Percentiles rank a stretch among this genome's conserved stretches.
Evolutionary conservation across 257 asterid genomes (phyloP).

Genomic region (Solanum lignicaule): DNA sequence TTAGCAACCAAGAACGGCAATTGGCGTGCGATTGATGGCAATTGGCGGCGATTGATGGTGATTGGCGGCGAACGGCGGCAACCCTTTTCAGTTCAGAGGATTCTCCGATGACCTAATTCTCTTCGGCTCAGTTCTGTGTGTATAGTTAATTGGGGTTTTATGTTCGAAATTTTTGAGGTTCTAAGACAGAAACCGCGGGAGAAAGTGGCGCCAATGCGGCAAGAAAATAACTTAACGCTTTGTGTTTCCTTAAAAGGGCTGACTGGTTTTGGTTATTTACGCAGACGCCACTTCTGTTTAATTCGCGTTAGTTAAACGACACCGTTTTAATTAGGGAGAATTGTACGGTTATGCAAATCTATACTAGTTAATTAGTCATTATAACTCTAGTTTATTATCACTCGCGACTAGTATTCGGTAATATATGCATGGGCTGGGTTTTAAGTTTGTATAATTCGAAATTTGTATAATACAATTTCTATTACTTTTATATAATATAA

Average conservation of each 20-base stretch:
- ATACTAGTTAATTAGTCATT: too few species aligned
- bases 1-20: background rate
- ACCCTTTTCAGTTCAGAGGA: background rate
- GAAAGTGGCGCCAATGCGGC: background rate
- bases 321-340: too few species aligned
- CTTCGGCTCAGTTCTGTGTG: background rate
- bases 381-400: too few species aligned
- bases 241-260: background rate
- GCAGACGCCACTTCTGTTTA: background rate
- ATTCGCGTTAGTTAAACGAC: constrained; percentile 13
- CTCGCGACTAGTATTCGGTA: too few species aligned
- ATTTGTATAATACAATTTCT: too few species aligned
- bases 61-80: background rate
- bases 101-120: background rate
- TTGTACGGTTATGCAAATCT: fast-evolving
- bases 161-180: background rate
- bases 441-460: too few species aligned
- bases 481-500: too few species aligned
- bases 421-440: background rate
- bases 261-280: background rate
- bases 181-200: background rate
- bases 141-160: background rate
- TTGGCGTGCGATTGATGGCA: background rate
- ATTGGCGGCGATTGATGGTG: background rate
- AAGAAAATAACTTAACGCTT: background rate